Base-by-base conservation (phyloP, 1,284 basidiomycete species). In the Vanrija sp. region DNA sequence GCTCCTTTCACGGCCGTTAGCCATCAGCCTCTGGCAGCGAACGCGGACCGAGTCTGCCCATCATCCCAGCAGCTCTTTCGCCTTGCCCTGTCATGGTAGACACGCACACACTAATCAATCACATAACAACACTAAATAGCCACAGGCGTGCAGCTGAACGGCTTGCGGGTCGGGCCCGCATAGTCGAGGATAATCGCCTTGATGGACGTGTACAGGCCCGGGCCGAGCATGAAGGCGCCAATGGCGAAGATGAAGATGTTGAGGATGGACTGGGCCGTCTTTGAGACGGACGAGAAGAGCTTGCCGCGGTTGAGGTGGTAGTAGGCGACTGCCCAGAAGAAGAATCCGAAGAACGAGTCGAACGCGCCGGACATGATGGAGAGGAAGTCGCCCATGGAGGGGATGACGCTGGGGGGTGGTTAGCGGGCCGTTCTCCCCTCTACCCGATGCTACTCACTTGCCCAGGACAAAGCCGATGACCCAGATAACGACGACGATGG, bases 381-480 rank as follows among this genome's bases (percentile, higher is more conserved):
- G 16, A 81, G 64, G 57, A 80, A 68, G 53, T 76, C 73, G 22
- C 70, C 71, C 69, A 81, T 80, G 64, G 78, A 78, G 0, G 79
- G 79, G 18, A 78, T 67, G 38, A 60, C 52, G 20, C 41, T 43
- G 51, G 2, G 10, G 10, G 8, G 10, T 7, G 9, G 45, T 48
- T 19, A 46, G 37, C 14, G n/a, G 23, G 19, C 9, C 3, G 18
- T 12, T 16, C 20, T 8, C 16, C 12, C 18, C 14, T 15, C n/a
- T 7, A 10, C 8, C n/a, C 15, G 14, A 3, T 3, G 4, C 14
- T 0, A 67, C 67, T 67, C 68, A 75, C 62, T 79, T 78, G 35
- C 78, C 84, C 51, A 87, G 82, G 50, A 86, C 65, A 70, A 83
- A 87, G 0, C 80, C 82, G 25, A 83, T 55, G 14, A 80, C 63